Base-by-base conservation (phyloP, 2,329 filamentous ascomycete species). In the Aureobasidium sp. region DNA sequence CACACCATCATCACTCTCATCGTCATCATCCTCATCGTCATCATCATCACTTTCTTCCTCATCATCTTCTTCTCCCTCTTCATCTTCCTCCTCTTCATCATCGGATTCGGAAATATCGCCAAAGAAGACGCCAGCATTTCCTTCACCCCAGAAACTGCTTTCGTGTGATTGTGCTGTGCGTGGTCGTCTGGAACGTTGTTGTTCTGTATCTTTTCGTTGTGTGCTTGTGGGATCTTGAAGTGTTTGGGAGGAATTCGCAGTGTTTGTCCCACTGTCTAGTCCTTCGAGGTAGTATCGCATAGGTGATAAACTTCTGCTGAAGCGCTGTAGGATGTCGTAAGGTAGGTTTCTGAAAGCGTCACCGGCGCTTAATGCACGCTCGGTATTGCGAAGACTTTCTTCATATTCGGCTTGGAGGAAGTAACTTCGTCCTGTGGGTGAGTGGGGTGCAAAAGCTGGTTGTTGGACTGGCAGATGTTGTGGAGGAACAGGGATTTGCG, bases 281-380 rank as follows among this genome's bases (percentile, higher is more conserved):
- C 61, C 65, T 23, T 74, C 71, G 10, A 84, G 68, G 53, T 84
- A 83, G 62, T 82, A 82, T 18, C 82, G 72, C 69, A 84, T 81
- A 7, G 82, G 82, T 1, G 77, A 77, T 0, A 84, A 68, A 40
- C 79, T 81, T 51, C 81, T 75, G 10, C 78, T 79, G 29, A 84
- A 77, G 0, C 81, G 77, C 56, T 83, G 80, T 10, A 84, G 71
- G 67, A 84, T 81, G 47, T 82, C 81, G 66, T 82, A 81, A 0
- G 82, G 77, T 7, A 78, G 78, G 25, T 82, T 81, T 16, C 67
- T 38, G 58, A 66, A 66, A 6, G 65, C 55, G 31, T 60, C 51
- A 43, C 62, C 64, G 20, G 66, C 60, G 10, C 33, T 31, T 18
- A 66, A 47, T 23, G 66, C 65, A 25, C 54, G 60, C 20, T 68